Evolutionary conservation across 2,329 filamentous ascomycete species (phyloP).

Genomic region (Knoxdaviesia capensis): DNA sequence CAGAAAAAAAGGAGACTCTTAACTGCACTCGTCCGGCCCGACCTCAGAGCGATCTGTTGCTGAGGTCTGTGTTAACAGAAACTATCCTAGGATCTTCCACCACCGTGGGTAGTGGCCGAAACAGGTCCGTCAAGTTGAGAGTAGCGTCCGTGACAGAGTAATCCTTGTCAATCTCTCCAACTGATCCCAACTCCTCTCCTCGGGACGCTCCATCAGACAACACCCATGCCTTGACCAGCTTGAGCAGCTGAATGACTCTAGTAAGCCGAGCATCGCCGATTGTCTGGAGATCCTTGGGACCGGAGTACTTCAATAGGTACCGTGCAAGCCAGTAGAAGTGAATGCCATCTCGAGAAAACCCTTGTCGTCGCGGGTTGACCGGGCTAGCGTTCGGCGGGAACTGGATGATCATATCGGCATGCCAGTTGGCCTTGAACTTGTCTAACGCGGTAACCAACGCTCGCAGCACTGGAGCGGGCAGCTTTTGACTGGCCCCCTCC

Average conservation of each 20-base stretch:
- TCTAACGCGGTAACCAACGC: slow-evolving; percentile 36
- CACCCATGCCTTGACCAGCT: slow-evolving; percentile 39
- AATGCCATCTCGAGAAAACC: slow-evolving; percentile 51
- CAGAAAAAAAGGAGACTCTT: slow-evolving; percentile 10
- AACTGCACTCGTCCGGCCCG: slow-evolving; percentile 6
- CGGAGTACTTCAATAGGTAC: slow-evolving; percentile 39
- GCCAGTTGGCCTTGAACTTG: slow-evolving; percentile 56
- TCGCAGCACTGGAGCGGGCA: slow-evolving; percentile 25
- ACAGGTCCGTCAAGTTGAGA: slow-evolving; percentile 51
- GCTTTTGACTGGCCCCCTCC: slow-evolving; percentile 13
- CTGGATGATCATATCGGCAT: slow-evolving; percentile 46
- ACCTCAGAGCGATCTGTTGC: slow-evolving; percentile 6
- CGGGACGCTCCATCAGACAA: slow-evolving; percentile 41
- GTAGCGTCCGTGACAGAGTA: slow-evolving; percentile 45
- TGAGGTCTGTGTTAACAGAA: slow-evolving; percentile 20
- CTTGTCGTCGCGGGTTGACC: slow-evolving; percentile 36
- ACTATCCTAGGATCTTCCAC: slow-evolving; percentile 21
- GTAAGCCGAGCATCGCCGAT: slow-evolving; percentile 37
- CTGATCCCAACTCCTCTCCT: slow-evolving; percentile 47
- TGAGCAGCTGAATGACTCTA: slow-evolving; percentile 39
- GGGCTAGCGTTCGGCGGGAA: slow-evolving; percentile 32
- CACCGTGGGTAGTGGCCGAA: slow-evolving; percentile 34
- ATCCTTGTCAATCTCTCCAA: slow-evolving; percentile 46
- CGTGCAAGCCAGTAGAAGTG: slow-evolving; percentile 57
- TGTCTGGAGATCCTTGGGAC: slow-evolving; percentile 29